Evolutionary conservation across 768 basidiomycete genomes (phyloP).

Genomic region (Termitomyces sp.): DNA sequence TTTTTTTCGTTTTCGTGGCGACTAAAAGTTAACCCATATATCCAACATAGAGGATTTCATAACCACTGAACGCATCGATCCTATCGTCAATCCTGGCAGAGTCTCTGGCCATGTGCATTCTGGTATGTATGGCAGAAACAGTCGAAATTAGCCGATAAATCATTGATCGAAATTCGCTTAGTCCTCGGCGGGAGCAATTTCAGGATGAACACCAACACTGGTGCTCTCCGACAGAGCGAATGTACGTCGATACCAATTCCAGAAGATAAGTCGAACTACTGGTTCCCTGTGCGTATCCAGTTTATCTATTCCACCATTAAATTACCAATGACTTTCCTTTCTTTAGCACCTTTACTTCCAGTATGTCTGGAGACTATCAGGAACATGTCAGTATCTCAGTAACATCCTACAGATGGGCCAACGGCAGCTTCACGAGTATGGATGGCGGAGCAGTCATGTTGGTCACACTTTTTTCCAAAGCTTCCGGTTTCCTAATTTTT

Average conservation of each 20-base stretch:
- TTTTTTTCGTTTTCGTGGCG: background rate
- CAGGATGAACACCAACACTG: slow-evolving; percentile 39
- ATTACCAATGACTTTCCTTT: slow-evolving; percentile 11
- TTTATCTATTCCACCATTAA: background rate
- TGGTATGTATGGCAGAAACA: slow-evolving; percentile 32
- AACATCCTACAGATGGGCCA: slow-evolving; percentile 36
- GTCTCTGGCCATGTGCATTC: slow-evolving; percentile 49
- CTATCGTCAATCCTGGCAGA: slow-evolving; percentile 45
- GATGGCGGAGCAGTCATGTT: slow-evolving; percentile 46
- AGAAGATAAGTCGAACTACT: slow-evolving; percentile 54
- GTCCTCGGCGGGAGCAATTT: slow-evolving; percentile 57
- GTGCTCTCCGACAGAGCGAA: slow-evolving; percentile 40
- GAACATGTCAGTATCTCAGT: background rate
- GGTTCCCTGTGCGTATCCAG: slow-evolving; percentile 43
- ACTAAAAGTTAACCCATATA: background rate
- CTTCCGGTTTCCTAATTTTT: background rate
- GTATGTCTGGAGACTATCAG: slow-evolving; percentile 24
- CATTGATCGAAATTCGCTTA: slow-evolving; percentile 19
- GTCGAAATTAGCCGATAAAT: slow-evolving; percentile 1
- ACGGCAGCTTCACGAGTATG: slow-evolving; percentile 45
- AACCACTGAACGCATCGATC: slow-evolving; percentile 49
- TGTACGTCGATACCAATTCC: slow-evolving; percentile 55
- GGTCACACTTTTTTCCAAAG: slow-evolving; percentile 12
- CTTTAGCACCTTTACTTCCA: slow-evolving; percentile 50
- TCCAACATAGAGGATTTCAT: slow-evolving; percentile 36